phyloP scores from a whole-genome alignment of 169 alveolate species.

The Amoebophrya sp. region DNA sequence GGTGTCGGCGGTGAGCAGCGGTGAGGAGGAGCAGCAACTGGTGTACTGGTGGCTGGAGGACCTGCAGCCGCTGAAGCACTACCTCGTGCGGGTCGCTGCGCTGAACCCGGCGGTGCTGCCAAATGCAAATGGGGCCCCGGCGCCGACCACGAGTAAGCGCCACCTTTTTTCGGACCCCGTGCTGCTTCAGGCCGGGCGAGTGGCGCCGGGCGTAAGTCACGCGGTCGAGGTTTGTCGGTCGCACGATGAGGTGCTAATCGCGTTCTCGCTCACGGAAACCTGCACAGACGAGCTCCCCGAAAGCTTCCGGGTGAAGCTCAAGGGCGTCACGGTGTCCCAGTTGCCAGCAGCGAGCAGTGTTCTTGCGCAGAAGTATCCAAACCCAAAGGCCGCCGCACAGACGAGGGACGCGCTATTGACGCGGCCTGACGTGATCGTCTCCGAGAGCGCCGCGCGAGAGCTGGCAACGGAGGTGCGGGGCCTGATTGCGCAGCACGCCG shows the following conservation, averaged over 20 bases:
- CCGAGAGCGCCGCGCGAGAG: too few relatives aligned
- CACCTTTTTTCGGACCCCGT: neutral
- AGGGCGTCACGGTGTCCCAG: too few relatives aligned
- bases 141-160: too few relatives aligned
- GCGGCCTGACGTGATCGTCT: too few relatives aligned
- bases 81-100: neutral
- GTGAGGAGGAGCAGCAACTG: too few relatives aligned
- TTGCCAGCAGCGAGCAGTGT: too few relatives aligned
- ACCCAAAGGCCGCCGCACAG: too few relatives aligned
- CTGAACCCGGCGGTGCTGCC: neutral
- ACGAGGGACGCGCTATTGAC: too few relatives aligned
- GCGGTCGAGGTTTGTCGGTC: neutral
- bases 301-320: neutral
- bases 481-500: too few relatives aligned
- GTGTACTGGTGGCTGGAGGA: neutral
- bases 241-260: neutral
- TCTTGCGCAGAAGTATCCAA: too few relatives aligned
- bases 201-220: neutral
- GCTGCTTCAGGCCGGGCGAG: neutral
- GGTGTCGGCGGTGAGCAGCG: too few relatives aligned
- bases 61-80: neutral
- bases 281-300: neutral
- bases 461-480: too few relatives aligned
- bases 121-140: neutral
- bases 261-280: neutral